Conservation (phyloP, 2,329 filamentous ascomycete species). For the Chaetothyriales sp. region DNA sequence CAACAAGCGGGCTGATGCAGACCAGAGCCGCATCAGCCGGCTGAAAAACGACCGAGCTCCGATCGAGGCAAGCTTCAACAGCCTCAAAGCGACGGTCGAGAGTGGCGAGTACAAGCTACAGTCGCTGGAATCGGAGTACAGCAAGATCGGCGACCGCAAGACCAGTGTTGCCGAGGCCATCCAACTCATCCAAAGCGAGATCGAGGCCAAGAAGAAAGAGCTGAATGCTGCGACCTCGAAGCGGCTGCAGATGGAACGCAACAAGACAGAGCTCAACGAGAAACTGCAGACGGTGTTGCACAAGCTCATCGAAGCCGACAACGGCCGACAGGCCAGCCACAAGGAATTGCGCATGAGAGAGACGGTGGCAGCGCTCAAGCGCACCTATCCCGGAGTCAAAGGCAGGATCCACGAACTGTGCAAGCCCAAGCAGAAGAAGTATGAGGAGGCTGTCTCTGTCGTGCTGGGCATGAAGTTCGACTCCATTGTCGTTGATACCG, state of each 20-base stretch:
- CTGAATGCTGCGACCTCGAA: slow-evolving; percentile 76
- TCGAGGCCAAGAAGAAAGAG: slow-evolving; percentile 77
- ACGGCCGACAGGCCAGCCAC: slow-evolving; percentile 70
- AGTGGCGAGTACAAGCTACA: slow-evolving; percentile 57
- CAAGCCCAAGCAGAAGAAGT: slow-evolving; percentile 95
- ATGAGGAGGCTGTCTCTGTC: slow-evolving; percentile 78
- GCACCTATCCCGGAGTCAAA: slow-evolving; percentile 80
- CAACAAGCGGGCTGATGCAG: slow-evolving; percentile 62
- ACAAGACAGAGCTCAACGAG: slow-evolving; percentile 77
- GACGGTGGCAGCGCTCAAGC: slow-evolving; percentile 70
- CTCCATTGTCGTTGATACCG: slow-evolving; percentile 83
- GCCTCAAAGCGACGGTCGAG: slow-evolving; percentile 75
- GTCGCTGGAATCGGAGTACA: slow-evolving; percentile 57
- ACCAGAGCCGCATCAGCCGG: slow-evolving; percentile 71
- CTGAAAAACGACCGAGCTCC: slow-evolving; percentile 80
- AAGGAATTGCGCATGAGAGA: slow-evolving; percentile 67
- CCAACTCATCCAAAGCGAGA: slow-evolving; percentile 58
- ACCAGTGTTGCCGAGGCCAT: slow-evolving; percentile 46
- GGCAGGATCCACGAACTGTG: slow-evolving; percentile 83
- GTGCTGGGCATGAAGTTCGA: slow-evolving; percentile 89
- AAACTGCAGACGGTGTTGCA: slow-evolving; percentile 68
- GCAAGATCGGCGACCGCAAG: slow-evolving; percentile 53
- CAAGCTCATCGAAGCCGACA: slow-evolving; percentile 72
- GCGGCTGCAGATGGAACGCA: slow-evolving; percentile 63
- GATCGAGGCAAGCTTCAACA: slow-evolving; percentile 80